These are phyloP conservation scores for Rutstroemia sp. DNA, from an alignment of 2,329 filamentous ascomycete species.

Conservation along the genomic window DNA sequence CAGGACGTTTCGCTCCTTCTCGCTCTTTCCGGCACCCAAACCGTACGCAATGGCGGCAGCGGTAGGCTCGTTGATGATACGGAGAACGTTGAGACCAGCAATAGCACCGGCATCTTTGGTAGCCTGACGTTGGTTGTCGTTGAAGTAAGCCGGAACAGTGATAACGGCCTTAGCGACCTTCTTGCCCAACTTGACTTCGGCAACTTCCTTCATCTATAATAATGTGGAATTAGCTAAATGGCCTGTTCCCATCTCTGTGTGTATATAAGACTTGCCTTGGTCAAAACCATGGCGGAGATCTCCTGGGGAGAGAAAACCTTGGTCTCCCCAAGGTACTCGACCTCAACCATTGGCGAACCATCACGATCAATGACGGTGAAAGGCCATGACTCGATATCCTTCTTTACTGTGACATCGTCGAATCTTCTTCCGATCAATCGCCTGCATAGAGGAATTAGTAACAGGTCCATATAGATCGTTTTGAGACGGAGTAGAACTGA, in stretches of 20 bases:
- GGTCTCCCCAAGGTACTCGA: constrained; percentile 89
- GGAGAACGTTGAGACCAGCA: constrained; percentile 92
- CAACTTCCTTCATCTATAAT: constrained; percentile 96
- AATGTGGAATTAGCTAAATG: neutral
- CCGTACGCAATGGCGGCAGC: constrained; percentile 98
- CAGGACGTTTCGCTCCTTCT: constrained; percentile 97
- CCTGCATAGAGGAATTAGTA: constrained; percentile 41
- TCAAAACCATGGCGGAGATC: constrained; percentile 97
- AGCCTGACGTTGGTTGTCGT: constrained; percentile 99
- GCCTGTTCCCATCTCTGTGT: neutral
- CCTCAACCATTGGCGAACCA: constrained; percentile 85
- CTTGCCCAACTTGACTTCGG: constrained; percentile 96
- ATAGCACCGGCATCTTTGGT: constrained; percentile 99
- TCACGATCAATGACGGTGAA: constrained; percentile 95
- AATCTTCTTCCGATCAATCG: constrained; percentile 95
- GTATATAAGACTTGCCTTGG: constrained; percentile 61
- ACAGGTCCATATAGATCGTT: constrained; percentile 7
- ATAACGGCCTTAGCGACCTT: constrained; percentile 99
- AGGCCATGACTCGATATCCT: constrained; percentile 95
- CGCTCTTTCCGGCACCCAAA: constrained; percentile 88
- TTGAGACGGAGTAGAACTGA: constrained; percentile 39
- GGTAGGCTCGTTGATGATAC: constrained; percentile 99
- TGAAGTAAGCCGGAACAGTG: constrained; percentile 99
- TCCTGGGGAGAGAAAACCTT: constrained; percentile 98
- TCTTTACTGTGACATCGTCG: constrained; percentile 95